Percentiles rank a stretch among this genome's conserved stretches.
phyloP scores from a whole-genome alignment of 805 yeast genomes.

The Nakazawaea holstii region DNA sequence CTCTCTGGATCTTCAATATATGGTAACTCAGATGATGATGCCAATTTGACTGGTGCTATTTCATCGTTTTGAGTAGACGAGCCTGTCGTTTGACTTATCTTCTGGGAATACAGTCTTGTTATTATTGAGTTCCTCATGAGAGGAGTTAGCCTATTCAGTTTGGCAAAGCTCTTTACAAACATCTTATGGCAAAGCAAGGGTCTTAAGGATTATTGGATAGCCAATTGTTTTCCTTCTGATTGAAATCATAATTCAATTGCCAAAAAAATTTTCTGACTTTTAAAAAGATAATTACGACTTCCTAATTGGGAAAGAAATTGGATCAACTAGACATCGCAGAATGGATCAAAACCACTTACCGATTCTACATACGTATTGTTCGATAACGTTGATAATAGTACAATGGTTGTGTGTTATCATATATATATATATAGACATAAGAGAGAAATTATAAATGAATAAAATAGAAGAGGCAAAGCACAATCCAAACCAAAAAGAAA shows the following conservation, averaged over 20 bases:
- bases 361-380: not conserved
- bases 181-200: not conserved
- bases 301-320: conserved; percentile 3
- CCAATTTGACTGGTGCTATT: conserved; percentile 22
- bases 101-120: not conserved
- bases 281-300: not conserved
- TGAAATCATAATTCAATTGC: not conserved
- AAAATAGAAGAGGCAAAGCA: not conserved
- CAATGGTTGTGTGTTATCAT: too few species aligned
- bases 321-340: too few species aligned
- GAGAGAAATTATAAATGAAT: not conserved
- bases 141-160: not conserved
- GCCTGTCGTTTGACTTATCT: not conserved
- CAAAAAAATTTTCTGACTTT: not conserved
- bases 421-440: too few species aligned
- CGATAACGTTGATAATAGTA: not conserved
- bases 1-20: conserved; percentile 27
- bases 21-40: conserved; percentile 28
- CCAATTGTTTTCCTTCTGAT: conserved; percentile 7
- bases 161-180: not conserved
- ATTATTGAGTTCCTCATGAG: not conserved
- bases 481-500: not conserved
- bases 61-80: not conserved
- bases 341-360: too few species aligned
- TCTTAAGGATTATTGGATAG: not conserved